Base-by-base conservation (phyloP, 441 rosid genomes). In the Adansonia gregorii region DNA sequence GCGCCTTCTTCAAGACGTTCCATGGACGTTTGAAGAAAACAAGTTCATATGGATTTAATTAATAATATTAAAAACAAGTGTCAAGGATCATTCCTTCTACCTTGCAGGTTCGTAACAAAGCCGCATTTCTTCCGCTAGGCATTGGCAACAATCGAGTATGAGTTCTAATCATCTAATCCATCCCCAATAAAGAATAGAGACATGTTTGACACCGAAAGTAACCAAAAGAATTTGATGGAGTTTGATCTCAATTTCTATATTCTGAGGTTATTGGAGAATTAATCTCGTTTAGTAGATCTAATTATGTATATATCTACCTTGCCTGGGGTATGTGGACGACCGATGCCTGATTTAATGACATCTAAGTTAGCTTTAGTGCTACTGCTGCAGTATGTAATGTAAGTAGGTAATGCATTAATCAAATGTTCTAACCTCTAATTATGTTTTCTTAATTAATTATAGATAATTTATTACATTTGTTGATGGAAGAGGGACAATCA, bases 31-130 rank as follows among this genome's bases (percentile, higher is more conserved):
- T 14, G 55, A 51, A 12, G 55, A 51, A 51, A 51, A 51, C 55
- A 51, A 14, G 1, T 12, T 52, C 58, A 52, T 15, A 7, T 4
- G 58, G 58, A 15, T 15, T 52, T 41, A 41, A 41, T 6, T 41
- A 41, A 41, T 52, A 14, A 15, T 15, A 14, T 52, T 52, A 6
- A 52, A 52, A 52, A 3, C 58, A 86, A 97, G 68, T 82, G 91
- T 19, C 84, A 85, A 70, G 98, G 97, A 39, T 80, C 92, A 45
- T 49, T 66, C n/a, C 61, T 73, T 6, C 12, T 68, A 63, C 48
- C 2, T 72, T 75, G 63, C 88, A 93, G 98, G 91, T 94, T 83
- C 97, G 98, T 43, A 87, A 90, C 39, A 89, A 86, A 82, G 97
- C 98, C 15, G 84, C 93, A 0, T 93, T 86, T 86, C 90, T 92